Evolutionary conservation across 2,329 filamentous ascomycete species (phyloP), one percentile per base, ranked within the genome.

Genomic region (Pseudopithomyces maydicus): DNA sequence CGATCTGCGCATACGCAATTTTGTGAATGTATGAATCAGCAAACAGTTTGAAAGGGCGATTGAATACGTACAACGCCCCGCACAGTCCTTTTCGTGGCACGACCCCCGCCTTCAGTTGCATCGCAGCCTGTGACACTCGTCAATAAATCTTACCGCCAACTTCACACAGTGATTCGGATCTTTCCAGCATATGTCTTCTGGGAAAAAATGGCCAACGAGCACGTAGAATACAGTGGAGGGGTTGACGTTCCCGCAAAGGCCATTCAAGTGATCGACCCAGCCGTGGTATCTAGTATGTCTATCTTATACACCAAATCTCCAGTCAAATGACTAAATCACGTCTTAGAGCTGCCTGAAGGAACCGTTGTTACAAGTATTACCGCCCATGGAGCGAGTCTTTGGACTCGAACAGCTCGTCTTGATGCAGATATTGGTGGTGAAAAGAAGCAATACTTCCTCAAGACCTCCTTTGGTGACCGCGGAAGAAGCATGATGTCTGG

Each of bases 391-490:
- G 45, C 45, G 8, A 36, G 29, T 12, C 20, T 23, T 20, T 49
- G 32, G 47, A 49, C 35, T 26, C 22, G 54, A 23, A 57, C 54
- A 12, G 38, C 50, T 23, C 33, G 45, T 8, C 49, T 59, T 41
- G 26, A 47, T 43, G 42, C 54, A 10, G 44, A 38, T 22, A 23
- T 49, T 8, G 54, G 56, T 33, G 33, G 53, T 11, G 20, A 32
- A 23, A 15, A 38, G 22, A 59, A 56, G n/a, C 23, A n/a, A 5
- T 59, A 56, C 41, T 59, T 59, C 32, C 29, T 52, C 17, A 59
- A 59, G 20, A 26, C 20, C 15, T 43, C 41, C 17, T n/a, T 46
- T 51, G 15, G 55, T 47, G 15, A 47, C 52, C 35, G 46, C 17
- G 23, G 46, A 41, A 39, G 22, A 26, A 23, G 38, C 38, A 43